These are phyloP conservation scores for Lolium rigidum DNA, from an alignment of 176 grass and related monocot genomes.

Conservation along the genomic window DNA sequence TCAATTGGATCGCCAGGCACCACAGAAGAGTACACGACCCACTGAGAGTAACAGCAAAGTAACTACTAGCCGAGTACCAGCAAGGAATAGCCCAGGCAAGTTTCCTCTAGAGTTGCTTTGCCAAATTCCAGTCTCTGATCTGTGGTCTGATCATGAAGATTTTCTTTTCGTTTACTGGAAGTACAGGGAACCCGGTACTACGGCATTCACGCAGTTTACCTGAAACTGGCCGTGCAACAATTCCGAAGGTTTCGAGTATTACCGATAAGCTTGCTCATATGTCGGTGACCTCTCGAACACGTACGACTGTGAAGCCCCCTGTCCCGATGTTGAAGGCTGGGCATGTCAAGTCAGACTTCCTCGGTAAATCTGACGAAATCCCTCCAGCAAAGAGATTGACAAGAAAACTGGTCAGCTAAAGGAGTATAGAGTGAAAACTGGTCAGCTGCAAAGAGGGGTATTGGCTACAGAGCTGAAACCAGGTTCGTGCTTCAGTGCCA, in stretches of 20 bases:
- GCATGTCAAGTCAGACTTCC: conserved; percentile 61
- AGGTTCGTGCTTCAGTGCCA: conserved; percentile 9
- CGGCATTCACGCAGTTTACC: conserved; percentile 61
- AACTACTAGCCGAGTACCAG: conserved; percentile 53
- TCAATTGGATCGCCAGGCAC: conserved; percentile 69
- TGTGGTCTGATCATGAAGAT: conserved; percentile 3
- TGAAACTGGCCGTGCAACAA: conserved; percentile 46
- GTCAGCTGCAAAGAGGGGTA: not conserved
- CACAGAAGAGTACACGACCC: conserved; percentile 61
- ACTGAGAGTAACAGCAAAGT: conserved; percentile 63
- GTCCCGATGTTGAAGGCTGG: conserved; percentile 77
- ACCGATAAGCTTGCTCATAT: conserved; percentile 69
- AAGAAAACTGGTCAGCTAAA: conserved; percentile 77
- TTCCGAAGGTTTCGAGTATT: conserved; percentile 62
- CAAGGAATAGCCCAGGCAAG: conserved; percentile 81
- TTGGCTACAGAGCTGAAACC: conserved; percentile 34
- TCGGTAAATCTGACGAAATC: conserved; percentile 64
- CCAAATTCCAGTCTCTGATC: not conserved
- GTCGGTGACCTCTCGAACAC: conserved; percentile 58
- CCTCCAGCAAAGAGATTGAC: conserved; percentile 70
- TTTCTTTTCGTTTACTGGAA: conserved; percentile 27
- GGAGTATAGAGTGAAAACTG: not conserved
- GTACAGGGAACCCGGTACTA: conserved; percentile 53
- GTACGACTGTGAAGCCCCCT: conserved; percentile 50
- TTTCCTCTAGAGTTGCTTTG: conserved; percentile 31